Base-by-base conservation (phyloP, 169 alveolate species). In the Cryptosporidium muris region DNA sequence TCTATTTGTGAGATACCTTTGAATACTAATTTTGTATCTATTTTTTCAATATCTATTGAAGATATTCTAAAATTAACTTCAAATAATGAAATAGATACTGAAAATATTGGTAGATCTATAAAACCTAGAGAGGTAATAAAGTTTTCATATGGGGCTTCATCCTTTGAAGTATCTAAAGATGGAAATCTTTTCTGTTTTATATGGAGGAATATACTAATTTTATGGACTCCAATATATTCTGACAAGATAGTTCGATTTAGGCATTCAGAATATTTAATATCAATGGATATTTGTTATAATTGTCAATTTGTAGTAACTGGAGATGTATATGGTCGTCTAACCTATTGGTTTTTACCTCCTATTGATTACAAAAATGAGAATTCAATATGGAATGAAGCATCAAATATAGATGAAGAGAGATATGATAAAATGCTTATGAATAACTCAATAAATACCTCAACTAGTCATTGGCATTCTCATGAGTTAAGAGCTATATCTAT, bases 331-430 rank as follows among this genome's bases (percentile, higher is more conserved):
- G 85, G 85, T 6, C 54, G 85, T 43, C 52, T 74, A 16, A 74
- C 85, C 40, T 74, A 74, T 43, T 74, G 85, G 85, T 74, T 74
- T 47, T 25, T 74, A 43, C 85, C 85, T 38, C 67, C 68, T n/a
- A 11, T 40, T 42, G 42, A 63, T 16, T 48, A 60, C 6, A 43
- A 60, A 43, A 68, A 74, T 43, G 66, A 68, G 34, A 45, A 16
- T 1, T 38, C 43, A 58, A 74, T 74, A 68, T 74, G 85, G 85
- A 37, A 58, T 25, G 62, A 74, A 25, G 67, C 85, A 25, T 74
- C 38, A 1, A 49, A 43, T 74, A 54, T 58, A 45, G 85, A 74
- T 34, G 48, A 42, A 11, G 40, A 38, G 11, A 60, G 43, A 48
- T 11, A 48, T 58, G 85, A 74, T 5, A 47, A 74, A 42, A 74